Base-by-base conservation (phyloP, 495 filamentous ascomycete genomes). In the Podospora anserina region DNA sequence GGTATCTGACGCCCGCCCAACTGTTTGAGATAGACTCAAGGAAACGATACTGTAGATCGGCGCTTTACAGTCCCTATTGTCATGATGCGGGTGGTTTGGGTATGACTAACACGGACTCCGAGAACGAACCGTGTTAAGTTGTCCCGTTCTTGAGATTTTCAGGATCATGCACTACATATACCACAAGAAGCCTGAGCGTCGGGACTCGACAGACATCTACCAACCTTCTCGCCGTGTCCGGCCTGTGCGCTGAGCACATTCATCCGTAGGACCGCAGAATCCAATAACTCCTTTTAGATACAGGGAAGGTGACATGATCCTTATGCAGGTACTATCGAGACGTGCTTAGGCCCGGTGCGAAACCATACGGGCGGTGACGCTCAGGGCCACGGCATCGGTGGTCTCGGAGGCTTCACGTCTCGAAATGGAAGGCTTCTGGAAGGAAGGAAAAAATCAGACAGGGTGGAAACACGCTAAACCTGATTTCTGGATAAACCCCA, bases 371-470 rank as follows among this genome's bases (percentile, higher is more conserved):
- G 19, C n/a, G 26, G 30, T 28, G 59, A 61, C 23, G 23, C 59
- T 9, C n/a, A 20, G 23, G 56, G 18, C n/a, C n/a, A 27, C 19
- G 19, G 6, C 56, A 58, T 27, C 58, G 20, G 30, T 11, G 59
- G 59, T n/a, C 54, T 20, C 19, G 59, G 32, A 61, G 20, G 59
- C 4, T 30, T 26, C 4, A 26, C 59, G 9, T 30, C 59, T 27
- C 23, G 30, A 18, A 26, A 63, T 44, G 61, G 61, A 63, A 63
- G n/a, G 61, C 61, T 63, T 63, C 61, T 63, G 20, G 61, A 63
- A 63, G 34, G 39, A n/a, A 39, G 39, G 19, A 39, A 39, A 20
- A 18, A 7, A 16, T 6, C 16, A 44, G 26, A 5, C 20, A n/a
- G 32, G 32, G 30, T 27, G 59, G n/a, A 61, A 61, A 32, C 59